These are phyloP conservation scores for Effrenium voratum DNA, from an alignment of 73 alveolate species.

Conservation along the genomic window DNA sequence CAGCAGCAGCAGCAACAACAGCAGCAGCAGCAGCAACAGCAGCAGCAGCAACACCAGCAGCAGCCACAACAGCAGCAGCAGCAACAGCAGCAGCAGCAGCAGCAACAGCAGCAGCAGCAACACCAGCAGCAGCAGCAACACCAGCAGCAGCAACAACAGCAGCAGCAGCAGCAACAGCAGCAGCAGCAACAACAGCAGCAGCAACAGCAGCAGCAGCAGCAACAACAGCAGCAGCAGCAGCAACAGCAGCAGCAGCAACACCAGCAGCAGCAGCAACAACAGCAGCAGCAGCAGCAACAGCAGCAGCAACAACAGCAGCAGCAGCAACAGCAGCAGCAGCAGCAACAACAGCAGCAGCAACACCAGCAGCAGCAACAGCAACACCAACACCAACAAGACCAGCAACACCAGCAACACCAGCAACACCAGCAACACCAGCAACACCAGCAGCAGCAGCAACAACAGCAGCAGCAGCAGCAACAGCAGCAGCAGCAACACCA, in stretches of 20 bases:
- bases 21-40: slow-evolving; percentile 1
- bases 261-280: not conserved
- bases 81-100: slow-evolving; percentile 1
- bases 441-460: not conserved
- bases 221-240: not conserved
- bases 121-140: not conserved
- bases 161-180: not conserved
- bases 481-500: not conserved
- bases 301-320: not conserved
- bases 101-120: not conserved
- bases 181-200: not conserved
- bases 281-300: not conserved
- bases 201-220: slow-evolving; percentile 1
- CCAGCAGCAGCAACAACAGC: not conserved
- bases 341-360: not conserved
- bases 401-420: not conserved
- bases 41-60: not conserved
- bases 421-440: not conserved
- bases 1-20: not conserved
- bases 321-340: slow-evolving; percentile 1
- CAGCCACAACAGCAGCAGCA: not conserved
- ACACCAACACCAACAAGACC: not conserved
- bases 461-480: not conserved
- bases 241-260: not conserved
- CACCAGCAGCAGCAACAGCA: not conserved